Percentiles rank a stretch among this genome's conserved stretches.
These are phyloP conservation scores for Trypanosoma caninum DNA, from an alignment of 208 protist genomes.

Conservation along the genomic window DNA sequence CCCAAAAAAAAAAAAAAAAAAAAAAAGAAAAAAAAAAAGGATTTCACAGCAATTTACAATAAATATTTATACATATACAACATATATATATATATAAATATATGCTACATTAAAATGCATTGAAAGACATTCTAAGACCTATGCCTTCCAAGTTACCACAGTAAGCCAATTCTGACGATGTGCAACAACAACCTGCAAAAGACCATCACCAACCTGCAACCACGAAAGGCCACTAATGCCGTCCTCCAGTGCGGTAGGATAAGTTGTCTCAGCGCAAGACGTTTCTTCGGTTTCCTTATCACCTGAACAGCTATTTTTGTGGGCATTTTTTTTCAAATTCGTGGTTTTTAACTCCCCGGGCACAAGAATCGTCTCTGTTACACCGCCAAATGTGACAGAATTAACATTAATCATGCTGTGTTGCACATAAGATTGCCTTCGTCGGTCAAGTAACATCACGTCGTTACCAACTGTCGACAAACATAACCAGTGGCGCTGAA, in stretches of 20 bases:
- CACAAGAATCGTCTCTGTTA: not conserved
- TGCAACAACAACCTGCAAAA: conserved; percentile 33
- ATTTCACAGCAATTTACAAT: too few relatives aligned
- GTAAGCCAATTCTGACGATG: conserved; percentile 45
- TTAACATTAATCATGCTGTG: conserved; percentile 13
- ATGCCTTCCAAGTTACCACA: conserved; percentile 36
- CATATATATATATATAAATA: too few relatives aligned
- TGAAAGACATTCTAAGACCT: not conserved
- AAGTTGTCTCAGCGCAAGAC: not conserved
- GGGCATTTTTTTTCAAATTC: not conserved
- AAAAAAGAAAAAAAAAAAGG: too few relatives aligned
- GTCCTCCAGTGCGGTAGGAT: conserved; percentile 26
- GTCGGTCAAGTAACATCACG: conserved; percentile 19
- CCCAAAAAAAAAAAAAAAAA: too few relatives aligned
- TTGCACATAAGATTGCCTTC: conserved; percentile 3
- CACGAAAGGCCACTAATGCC: conserved; percentile 36
- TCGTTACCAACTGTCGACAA: conserved; percentile 4
- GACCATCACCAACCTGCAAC: conserved; percentile 13
- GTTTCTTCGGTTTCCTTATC: not conserved
- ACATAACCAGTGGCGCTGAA: conserved; percentile 21
- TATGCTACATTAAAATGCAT: too few relatives aligned
- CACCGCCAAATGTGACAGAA: not conserved
- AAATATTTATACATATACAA: too few relatives aligned
- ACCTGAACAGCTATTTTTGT: not conserved
- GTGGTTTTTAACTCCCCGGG: not conserved